These are phyloP conservation scores for Hemileccinum impolitum DNA, from an alignment of 768 basidiomycete species.

Conservation along the genomic window DNA sequence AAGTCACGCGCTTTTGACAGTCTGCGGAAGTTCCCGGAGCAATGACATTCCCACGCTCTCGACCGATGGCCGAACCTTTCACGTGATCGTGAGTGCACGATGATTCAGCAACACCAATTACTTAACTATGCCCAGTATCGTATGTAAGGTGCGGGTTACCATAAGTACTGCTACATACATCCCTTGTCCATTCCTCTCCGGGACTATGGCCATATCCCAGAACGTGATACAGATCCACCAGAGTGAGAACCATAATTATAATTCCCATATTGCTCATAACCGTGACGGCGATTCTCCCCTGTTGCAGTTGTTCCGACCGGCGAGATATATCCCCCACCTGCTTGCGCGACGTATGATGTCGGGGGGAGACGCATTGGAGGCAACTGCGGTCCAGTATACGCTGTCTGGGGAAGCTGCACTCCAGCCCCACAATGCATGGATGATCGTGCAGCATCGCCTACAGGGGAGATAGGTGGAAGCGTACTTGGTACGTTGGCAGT, in stretches of 20 bases:
- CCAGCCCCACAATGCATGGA: slow-evolving; percentile 12
- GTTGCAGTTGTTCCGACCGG: slow-evolving; percentile 10
- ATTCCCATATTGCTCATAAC: slow-evolving; percentile 25
- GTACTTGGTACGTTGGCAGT: slow-evolving; percentile 9
- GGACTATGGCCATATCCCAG: slow-evolving; percentile 28
- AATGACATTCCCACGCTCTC: slow-evolving; percentile 25
- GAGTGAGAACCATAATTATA: slow-evolving; percentile 19
- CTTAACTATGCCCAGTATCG: slow-evolving; percentile 12
- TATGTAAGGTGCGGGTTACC: slow-evolving; percentile 12
- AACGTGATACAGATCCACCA: slow-evolving; percentile 22
- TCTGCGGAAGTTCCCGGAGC: slow-evolving; percentile 31
- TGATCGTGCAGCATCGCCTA: slow-evolving; percentile 8
- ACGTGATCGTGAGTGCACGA: not conserved
- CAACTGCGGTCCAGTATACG: slow-evolving; percentile 22
- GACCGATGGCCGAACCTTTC: slow-evolving; percentile 11
- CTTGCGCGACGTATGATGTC: slow-evolving; percentile 17
- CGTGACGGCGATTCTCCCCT: slow-evolving; percentile 21
- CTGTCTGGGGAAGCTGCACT: slow-evolving; percentile 15
- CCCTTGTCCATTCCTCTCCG: slow-evolving; percentile 2
- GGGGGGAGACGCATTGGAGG: slow-evolving; percentile 28
- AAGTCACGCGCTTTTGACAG: slow-evolving; percentile 47
- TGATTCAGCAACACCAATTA: slow-evolving; percentile 3
- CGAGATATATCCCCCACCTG: slow-evolving; percentile 20
- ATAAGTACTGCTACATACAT: slow-evolving; percentile 13
- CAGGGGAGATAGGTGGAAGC: slow-evolving; percentile 28